Conservation (phyloP, 805 yeast genomes). For the Sugiyamaella smithiae region DNA sequence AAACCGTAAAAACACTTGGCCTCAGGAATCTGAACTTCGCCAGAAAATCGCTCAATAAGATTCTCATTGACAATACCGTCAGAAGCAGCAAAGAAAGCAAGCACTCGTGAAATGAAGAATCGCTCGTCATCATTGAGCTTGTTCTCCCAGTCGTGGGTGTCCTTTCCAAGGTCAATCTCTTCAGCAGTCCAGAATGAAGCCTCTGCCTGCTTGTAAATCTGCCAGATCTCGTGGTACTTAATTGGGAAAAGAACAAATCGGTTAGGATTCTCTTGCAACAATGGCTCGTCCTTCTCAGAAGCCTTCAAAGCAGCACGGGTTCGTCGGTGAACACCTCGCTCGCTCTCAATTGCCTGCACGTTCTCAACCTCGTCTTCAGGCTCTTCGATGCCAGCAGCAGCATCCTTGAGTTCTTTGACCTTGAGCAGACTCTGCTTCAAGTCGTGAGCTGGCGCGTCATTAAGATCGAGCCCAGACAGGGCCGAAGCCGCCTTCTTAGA, state of each 20-base stretch:
- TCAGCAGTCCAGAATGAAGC: slow-evolving; percentile 99
- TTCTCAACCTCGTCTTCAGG: slow-evolving; percentile 16
- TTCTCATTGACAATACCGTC: slow-evolving; percentile 98
- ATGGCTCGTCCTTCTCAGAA: slow-evolving; percentile 83
- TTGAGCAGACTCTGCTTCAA: slow-evolving; percentile 17
- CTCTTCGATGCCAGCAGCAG: slow-evolving; percentile 7
- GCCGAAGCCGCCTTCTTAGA: slow-evolving; percentile 62
- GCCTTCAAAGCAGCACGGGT: slow-evolving; percentile 53
- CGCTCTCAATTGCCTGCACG: background rate
- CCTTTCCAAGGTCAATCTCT: slow-evolving; percentile 94
- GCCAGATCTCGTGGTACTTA: slow-evolving; percentile 97
- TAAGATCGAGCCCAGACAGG: slow-evolving; percentile 50
- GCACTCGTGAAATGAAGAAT: slow-evolving; percentile 84
- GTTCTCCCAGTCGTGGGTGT: slow-evolving; percentile 88
- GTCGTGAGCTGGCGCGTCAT: slow-evolving; percentile 11
- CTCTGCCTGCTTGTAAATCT: slow-evolving; percentile 97
- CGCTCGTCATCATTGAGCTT: slow-evolving; percentile 87
- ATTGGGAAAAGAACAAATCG: slow-evolving; percentile 95
- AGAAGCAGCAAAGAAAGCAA: slow-evolving; percentile 97
- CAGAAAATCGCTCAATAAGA: slow-evolving; percentile 93
- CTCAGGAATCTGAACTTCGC: slow-evolving; percentile 95
- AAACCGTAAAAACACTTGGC: slow-evolving; percentile 98
- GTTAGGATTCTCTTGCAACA: slow-evolving; percentile 76
- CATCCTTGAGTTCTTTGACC: slow-evolving; percentile 15
- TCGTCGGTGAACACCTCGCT: slow-evolving; percentile 12